Evolutionary conservation across 2,329 filamentous ascomycete genomes (phyloP).

Genomic region (Massarina eburnea): DNA sequence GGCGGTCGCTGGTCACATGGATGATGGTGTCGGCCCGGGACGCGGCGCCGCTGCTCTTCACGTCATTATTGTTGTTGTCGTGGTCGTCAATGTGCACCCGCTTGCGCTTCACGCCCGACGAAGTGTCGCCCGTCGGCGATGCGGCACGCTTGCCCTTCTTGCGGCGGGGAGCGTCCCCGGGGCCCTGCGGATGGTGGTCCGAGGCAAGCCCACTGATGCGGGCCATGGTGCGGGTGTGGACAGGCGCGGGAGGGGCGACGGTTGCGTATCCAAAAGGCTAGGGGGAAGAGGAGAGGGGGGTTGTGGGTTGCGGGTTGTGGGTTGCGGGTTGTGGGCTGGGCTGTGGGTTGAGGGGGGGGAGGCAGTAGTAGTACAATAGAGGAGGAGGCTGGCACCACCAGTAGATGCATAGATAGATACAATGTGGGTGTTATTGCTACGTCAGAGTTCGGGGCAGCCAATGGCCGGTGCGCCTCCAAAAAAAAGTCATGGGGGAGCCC

Average conservation of each 20-base stretch:
- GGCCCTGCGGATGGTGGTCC: conserved; percentile 39
- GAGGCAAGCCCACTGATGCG: conserved; percentile 37
- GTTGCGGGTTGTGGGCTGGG: background rate
- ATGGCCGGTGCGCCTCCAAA: conserved; percentile 9
- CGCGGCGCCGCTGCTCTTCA: conserved; percentile 12
- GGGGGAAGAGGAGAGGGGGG: background rate
- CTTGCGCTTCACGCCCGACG: conserved; percentile 39
- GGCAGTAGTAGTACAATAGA: background rate
- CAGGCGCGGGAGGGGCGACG: background rate
- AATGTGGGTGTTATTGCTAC: conserved; percentile 15
- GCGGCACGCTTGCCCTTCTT: conserved; percentile 35
- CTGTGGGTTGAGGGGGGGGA: background rate
- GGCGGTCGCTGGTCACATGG: too few species aligned
- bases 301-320: background rate
- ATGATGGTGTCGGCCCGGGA: too few species aligned
- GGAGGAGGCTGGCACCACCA: conserved; percentile 13
- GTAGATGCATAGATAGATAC: conserved; percentile 6
- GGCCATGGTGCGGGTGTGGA: conserved; percentile 25
- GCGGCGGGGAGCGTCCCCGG: conserved; percentile 36
- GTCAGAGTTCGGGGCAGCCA: conserved; percentile 19
- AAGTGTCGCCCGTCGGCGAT: conserved; percentile 27
- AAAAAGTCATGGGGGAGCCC: background rate
- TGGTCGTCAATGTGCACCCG: conserved; percentile 31
- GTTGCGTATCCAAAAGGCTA: background rate
- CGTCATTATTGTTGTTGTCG: conserved; percentile 20